Conservation (phyloP, 108 stramenopile genomes). For the Stephanodiscus triporus region DNA sequence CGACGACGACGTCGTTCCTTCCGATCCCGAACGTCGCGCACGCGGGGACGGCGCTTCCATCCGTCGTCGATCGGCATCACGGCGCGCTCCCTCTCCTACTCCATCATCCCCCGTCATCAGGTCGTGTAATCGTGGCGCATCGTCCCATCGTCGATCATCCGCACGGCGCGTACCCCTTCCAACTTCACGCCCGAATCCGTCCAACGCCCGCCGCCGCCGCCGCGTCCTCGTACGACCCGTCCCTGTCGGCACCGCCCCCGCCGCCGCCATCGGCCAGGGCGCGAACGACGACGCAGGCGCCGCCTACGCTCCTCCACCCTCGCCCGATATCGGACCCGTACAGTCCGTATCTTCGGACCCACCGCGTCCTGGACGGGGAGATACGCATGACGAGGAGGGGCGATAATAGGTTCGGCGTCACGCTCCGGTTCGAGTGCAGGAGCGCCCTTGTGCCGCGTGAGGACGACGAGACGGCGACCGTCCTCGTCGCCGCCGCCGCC, state of each 20-base stretch:
- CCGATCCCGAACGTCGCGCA: not conserved
- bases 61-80: not conserved
- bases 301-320: slow-evolving; percentile 21
- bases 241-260: too few relatives aligned
- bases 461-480: not conserved
- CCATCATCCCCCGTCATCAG: not conserved
- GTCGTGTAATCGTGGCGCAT: not conserved
- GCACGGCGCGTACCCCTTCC: not conserved
- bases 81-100: not conserved
- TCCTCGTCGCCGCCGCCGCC: too few relatives aligned
- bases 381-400: slow-evolving; percentile 41
- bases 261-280: too few relatives aligned
- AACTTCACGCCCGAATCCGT: not conserved
- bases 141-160: not conserved
- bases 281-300: not conserved
- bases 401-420: slow-evolving; percentile 62
- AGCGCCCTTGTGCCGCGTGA: slow-evolving; percentile 53
- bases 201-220: not conserved
- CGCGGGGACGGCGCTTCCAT: not conserved
- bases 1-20: not conserved
- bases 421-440: slow-evolving; percentile 41
- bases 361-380: slow-evolving; percentile 25
- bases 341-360: slow-evolving; percentile 34
- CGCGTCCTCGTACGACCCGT: too few relatives aligned
- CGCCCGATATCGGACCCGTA: slow-evolving; percentile 26